Evolutionary conservation across 2,329 filamentous ascomycete species (phyloP), one percentile per base, ranked within the genome.

Genomic region (Colletotrichum orbiculare): DNA sequence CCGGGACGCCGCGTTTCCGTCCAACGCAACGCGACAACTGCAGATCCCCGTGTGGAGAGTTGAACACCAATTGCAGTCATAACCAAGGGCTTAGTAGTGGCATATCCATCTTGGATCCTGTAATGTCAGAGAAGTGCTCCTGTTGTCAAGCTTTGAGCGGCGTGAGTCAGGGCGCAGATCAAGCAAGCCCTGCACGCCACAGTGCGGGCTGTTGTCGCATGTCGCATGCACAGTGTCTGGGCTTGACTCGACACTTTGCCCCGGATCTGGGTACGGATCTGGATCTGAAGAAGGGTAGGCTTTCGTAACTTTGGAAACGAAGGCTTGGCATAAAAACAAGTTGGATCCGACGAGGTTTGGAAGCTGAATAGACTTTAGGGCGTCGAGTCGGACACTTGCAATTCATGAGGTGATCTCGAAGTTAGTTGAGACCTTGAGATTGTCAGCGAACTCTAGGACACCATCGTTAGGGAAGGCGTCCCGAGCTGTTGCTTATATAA

Each of bases 1-100:
- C 49, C 34, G 59, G 35, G 13, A 54, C 49, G 63, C 63, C 63
- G 63, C 52, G 53, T 53, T 48, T 52, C 52, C 59, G 63, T 64
- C 48, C 50, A 42, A 60, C 55, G 54, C 50, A 42, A 60, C 61
- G 38, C 34, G 34, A 17, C 25, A 10, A 46, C 25, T 15, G 62
- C 54, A 64, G 60, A 64, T 64, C 64, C 60, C 64, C 60, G 48
- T 66, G 64, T 66, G 43, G 57, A 41, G 64, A 64, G 43, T 37
- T 60, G 54, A 46, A 34, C 15, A 45, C 37, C 7, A 42, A n/a
- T 49, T 59, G 49, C 60, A 63, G 57, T 63, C 53, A 57, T 17
- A 61, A 63, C 47, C 17, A 47, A 63, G 35, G 34, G 33, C 53
- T 53, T 52, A 13, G 39, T 10, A 12, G 48, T 43, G 25, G 50